Evolutionary conservation across 2,329 filamentous ascomycete genomes (phyloP).

Genomic region (Penicillium sp.): DNA sequence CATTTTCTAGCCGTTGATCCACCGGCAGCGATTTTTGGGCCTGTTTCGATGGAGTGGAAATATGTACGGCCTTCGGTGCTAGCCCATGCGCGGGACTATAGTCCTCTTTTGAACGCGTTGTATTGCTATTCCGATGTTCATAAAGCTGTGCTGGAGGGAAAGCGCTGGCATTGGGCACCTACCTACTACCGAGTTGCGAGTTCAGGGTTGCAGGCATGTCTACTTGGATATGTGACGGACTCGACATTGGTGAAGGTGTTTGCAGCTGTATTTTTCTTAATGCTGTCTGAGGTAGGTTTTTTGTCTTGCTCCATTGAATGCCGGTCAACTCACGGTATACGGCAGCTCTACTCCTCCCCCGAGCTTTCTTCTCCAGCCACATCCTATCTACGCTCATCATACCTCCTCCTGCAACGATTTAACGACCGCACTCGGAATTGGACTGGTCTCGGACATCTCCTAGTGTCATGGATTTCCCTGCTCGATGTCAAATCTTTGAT

Average conservation of each 20-base stretch:
- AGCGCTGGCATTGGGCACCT: conserved; percentile 25
- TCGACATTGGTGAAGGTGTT: conserved; percentile 24
- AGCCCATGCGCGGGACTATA: conserved; percentile 23
- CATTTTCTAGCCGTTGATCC: conserved; percentile 28
- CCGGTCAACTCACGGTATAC: conserved; percentile 1
- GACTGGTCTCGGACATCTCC: conserved; percentile 26
- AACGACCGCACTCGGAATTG: conserved; percentile 24
- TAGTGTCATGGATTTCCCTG: conserved; percentile 33
- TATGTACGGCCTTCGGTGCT: conserved; percentile 27
- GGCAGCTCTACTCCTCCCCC: conserved; percentile 26
- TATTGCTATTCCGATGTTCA: conserved; percentile 35
- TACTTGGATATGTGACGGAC: conserved; percentile 26
- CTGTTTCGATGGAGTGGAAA: conserved; percentile 32
- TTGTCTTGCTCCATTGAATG: not conserved
- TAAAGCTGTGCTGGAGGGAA: conserved; percentile 25
- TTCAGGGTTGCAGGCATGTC: conserved; percentile 27
- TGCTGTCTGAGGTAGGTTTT: conserved; percentile 33
- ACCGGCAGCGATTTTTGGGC: conserved; percentile 30
- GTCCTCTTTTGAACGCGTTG: conserved; percentile 26
- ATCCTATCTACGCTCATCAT: conserved; percentile 30
- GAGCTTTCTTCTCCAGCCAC: conserved; percentile 26
- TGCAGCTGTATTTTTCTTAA: conserved; percentile 30
- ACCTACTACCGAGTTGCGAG: conserved; percentile 30
- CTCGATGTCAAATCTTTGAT: conserved; percentile 35
- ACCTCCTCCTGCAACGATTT: conserved; percentile 29